A percentile compares a stretch with the other conserved stretches of the same genome.
These are phyloP conservation scores for Colletotrichum spaethianum DNA, from an alignment of 2,329 filamentous ascomycete species.

Conservation along the genomic window DNA sequence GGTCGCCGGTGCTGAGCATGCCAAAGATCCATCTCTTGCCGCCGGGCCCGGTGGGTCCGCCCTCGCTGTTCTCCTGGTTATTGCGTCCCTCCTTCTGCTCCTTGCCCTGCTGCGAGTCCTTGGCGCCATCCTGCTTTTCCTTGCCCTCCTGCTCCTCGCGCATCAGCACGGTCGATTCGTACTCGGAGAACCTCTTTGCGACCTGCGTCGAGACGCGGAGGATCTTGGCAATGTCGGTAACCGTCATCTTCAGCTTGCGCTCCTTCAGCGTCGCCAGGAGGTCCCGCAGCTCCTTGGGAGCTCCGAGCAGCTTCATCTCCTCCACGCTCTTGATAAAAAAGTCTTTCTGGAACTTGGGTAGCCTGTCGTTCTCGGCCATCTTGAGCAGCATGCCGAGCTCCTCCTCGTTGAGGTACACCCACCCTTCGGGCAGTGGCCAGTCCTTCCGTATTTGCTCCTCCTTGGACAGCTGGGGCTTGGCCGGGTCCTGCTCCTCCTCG, in stretches of 20 bases:
- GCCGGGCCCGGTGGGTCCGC: conserved; percentile 40
- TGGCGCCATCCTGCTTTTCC: conserved; percentile 31
- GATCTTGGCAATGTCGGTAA: conserved; percentile 70
- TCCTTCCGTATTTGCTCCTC: conserved; percentile 46
- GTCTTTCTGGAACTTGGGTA: conserved; percentile 74
- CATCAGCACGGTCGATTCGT: conserved; percentile 37
- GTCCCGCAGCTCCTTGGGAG: conserved; percentile 77
- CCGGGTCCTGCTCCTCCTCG: conserved; percentile 42
- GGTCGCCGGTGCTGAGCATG: conserved; percentile 41
- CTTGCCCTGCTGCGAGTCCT: conserved; percentile 45
- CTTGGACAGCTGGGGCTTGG: conserved; percentile 40
- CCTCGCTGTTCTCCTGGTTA: conserved; percentile 35
- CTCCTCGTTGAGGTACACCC: conserved; percentile 61
- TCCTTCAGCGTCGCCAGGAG: conserved; percentile 71
- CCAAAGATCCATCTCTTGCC: conserved; percentile 42
- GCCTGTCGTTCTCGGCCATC: conserved; percentile 68
- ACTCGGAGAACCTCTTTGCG: conserved; percentile 57
- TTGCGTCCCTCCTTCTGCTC: conserved; percentile 47
- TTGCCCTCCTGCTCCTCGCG: conserved; percentile 40
- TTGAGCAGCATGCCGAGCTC: conserved; percentile 69
- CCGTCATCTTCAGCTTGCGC: conserved; percentile 53
- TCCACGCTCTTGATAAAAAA: conserved; percentile 73
- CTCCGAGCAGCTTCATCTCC: conserved; percentile 76
- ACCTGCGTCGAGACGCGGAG: conserved; percentile 70
- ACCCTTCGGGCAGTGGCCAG: conserved; percentile 60